Percentiles rank a stretch among this genome's conserved stretches.
These are phyloP conservation scores for Selaginella tamariscina DNA, from an alignment of 75 land plant genomes.

Conservation along the genomic window DNA sequence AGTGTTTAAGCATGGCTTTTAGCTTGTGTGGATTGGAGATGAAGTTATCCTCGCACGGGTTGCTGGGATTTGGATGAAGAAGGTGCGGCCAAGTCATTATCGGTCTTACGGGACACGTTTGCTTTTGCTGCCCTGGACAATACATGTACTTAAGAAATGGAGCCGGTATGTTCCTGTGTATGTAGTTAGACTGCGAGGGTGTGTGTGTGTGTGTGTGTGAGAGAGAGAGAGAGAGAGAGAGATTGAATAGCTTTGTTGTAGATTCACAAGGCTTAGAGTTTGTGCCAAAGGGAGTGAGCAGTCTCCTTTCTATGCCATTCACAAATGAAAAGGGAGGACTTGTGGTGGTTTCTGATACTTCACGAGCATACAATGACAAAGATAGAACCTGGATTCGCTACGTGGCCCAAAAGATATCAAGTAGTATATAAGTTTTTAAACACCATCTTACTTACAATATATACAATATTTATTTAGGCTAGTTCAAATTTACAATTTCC, in stretches of 20 bases:
- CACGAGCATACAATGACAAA: conserved; percentile 20
- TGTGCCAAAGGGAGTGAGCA: conserved; percentile 15
- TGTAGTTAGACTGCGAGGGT: too few relatives aligned
- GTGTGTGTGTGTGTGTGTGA: conserved; percentile 37
- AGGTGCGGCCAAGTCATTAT: too few relatives aligned
- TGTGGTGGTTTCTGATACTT: conserved; percentile 15
- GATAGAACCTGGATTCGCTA: conserved; percentile 17
- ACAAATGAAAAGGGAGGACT: conserved; percentile 1
- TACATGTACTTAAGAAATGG: too few relatives aligned
- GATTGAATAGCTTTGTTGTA: too few relatives aligned
- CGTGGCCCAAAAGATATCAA: conserved; percentile 17
- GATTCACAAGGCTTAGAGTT: conserved; percentile 20
- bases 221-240: conserved; percentile 14
- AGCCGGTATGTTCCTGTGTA: too few relatives aligned
- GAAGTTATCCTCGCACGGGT: conserved; percentile 58
- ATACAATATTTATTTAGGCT: too few relatives aligned
- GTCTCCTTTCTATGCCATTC: neutral
- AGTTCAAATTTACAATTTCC: too few relatives aligned
- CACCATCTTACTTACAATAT: too few relatives aligned
- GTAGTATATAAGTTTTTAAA: too few relatives aligned
- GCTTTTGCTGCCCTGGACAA: too few relatives aligned
- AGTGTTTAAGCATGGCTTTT: neutral
- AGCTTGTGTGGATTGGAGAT: conserved; percentile 26
- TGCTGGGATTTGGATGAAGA: conserved; percentile 54
- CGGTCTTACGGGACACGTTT: too few relatives aligned